Evolutionary conservation across 495 filamentous ascomycete species (phyloP), one percentile per base, ranked within the genome.

Genomic region (Chaetomium fimeti): DNA sequence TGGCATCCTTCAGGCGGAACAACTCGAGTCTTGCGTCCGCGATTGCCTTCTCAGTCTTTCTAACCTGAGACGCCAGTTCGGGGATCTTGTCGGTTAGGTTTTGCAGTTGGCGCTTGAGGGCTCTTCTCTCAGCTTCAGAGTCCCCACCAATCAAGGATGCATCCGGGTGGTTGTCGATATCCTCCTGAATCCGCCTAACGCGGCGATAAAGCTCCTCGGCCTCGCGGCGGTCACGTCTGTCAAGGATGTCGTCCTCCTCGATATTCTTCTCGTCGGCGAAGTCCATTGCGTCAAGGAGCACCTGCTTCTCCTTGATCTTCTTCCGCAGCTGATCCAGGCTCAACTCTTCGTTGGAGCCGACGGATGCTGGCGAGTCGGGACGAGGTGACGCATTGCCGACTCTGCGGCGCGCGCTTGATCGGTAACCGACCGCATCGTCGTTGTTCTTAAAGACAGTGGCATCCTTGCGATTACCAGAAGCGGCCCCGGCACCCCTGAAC

Each of bases 381-480:
- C 84, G 84, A 52, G 93, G 92, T 1, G 92, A 95, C 27, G 83
- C 84, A 54, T 84, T 88, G n/a, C 85, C 88, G 32, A 91, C 85
- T 59, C 95, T 86, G 57, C 91, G 91, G 64, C 95, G 89, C 57
- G 95, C 95, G 73, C 93, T 97, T 9, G 94, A 98, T 61, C 87
- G 89, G 66, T 99, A 99, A 3, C 92, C 92, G 57, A 92, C 83
- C 55, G 88, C 87, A 67, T 92, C 89, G 66, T 97, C 92, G 66
- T 98, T 94, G 71, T 98, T 96, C 72, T 93, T 93, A 77, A 93
- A 99, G 51, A 97, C 87, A 2, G 95, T 99, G 18, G 90, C 95
- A 77, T 99, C 95, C 74, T 98, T 97, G 45, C 92, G 89, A 29
- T 76, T 79, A 27, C 76, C 79, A 53, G 69, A 67, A 6, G 75